Evolutionary conservation across 2,329 filamentous ascomycete genomes (phyloP), one percentile per base, ranked within the genome.

Genomic region (Plectosphaerella sp.): DNA sequence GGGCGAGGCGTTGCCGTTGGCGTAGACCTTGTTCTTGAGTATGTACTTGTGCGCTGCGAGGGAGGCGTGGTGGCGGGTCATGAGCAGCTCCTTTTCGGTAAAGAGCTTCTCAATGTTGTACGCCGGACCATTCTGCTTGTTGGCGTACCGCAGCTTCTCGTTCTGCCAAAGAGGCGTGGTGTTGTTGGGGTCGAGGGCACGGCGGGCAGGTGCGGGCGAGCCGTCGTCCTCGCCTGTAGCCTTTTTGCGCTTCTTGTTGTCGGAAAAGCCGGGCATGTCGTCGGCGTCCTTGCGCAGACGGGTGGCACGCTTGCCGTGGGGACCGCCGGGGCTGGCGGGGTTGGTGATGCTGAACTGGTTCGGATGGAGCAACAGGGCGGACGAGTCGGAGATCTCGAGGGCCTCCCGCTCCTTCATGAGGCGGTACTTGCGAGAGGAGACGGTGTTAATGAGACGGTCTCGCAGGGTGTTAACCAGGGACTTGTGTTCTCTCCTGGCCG

Each of bases 31-130:
- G 62, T 83, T 82, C 36, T 80, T 78, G 49, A 84, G 67, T 52
- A 86, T 75, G 60, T 84, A 80, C 55, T 81, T 79, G 64, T 86
- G 80, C 9, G 84, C 78, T 2, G 83, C 83, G 18, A 85, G 61
- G 28, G 84, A 83, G 5, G 84, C 80, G 5, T 74, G 70, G 54
- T 86, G 86, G 64, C 86, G 86, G 25, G 81, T 82, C 72, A 87
- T 77, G 5, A 79, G 76, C 28, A 88, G 74, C 68, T 88, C 84
- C 67, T 85, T 87, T 59, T 88, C 84, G 0, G 84, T 87, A 48
- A 88, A 88, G 37, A 88, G 77, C 70, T 87, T 87, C 60, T 87
- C 83, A 54, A 88, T 80, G 63, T 80, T 86, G 64, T 85, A 86
- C 2, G 83, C 69, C 0, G 82, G 77, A 9, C 80, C 83, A 18